Evolutionary conservation across 305 asterid species (phyloP).

Genomic region (Plantago coronopus): DNA sequence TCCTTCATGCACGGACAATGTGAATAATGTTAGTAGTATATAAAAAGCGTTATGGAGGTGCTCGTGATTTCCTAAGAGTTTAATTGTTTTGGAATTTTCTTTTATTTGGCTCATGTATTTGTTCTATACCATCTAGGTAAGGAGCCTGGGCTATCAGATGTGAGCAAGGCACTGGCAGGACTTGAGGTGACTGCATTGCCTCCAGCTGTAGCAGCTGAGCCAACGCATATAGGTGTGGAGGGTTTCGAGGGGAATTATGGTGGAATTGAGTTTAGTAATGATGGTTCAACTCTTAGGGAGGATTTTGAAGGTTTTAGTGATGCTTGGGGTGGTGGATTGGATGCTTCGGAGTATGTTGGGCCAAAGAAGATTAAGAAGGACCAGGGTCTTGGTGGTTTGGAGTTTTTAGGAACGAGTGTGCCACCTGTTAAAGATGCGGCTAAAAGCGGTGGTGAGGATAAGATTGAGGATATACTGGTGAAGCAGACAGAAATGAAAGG

Average conservation of each 20-base stretch:
- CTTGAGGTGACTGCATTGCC: slow-evolving; percentile 78
- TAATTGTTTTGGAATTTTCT: too few species aligned
- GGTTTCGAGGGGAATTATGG: slow-evolving; percentile 95
- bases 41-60: too few species aligned
- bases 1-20: too few species aligned
- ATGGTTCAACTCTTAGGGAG: slow-evolving; percentile 67
- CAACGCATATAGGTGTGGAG: slow-evolving; percentile 84
- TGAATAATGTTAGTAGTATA: too few species aligned
- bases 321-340: slow-evolving; percentile 98
- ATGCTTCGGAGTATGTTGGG: slow-evolving; percentile 81
- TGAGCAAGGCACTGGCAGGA: slow-evolving; percentile 73
- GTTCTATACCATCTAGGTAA: not conserved
- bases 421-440: slow-evolving; percentile 52
- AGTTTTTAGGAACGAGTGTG: slow-evolving; percentile 61
- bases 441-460: slow-evolving; percentile 51
- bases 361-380: slow-evolving; percentile 66
- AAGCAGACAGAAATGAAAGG: slow-evolving; percentile 78
- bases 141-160: slow-evolving; percentile 50
- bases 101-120: too few species aligned
- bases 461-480: slow-evolving; percentile 76
- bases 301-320: slow-evolving; percentile 87
- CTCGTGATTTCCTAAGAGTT: too few species aligned
- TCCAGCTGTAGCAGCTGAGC: slow-evolving; percentile 84
- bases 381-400: slow-evolving; percentile 89
- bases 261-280: slow-evolving; percentile 76